Evolutionary conservation across 306 rosid species (phyloP), one percentile per base, ranked within the genome.

Genomic region (Vicia villosa): DNA sequence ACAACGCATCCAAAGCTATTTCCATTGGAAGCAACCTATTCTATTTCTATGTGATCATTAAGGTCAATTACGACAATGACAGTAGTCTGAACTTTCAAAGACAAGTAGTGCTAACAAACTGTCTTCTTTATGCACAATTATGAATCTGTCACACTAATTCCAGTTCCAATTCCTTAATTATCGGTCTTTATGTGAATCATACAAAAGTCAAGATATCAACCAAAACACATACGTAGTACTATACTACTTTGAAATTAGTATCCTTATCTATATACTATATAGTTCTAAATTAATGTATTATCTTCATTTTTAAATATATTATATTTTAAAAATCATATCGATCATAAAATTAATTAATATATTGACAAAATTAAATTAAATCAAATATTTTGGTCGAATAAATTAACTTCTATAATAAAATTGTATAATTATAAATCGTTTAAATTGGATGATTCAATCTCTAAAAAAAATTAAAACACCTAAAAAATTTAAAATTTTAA

Each of bases 61-160:
- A 19, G 13, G 28, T 17, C 56, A 50, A 50, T 2, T 19, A 8
- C 26, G 14, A 8, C 2, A 57, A 65, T 68, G 20, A 50, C 75
- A 50, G 3, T 58, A 37, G 10, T 56, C 63, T 38, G 26, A 68
- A 76, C 22, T 68, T 76, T 49, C 21, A 76, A 60, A 59, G 28
- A 69, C 71, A 60, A 28, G 6, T 21, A 50, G 36, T 57, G 38
- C 17, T 11, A 47, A 42, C 47, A 49, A 28, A 12, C 32, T 70
- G 5, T 59, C 16, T 49, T 68, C 45, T 50, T 40, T 52, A 8
- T 17, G 10, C 43, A 41, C 46, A 46, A 75, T 62, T 62, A 37
- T 76, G 56, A 15, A 58, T 5, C n/a, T 22, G 21, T 16, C 24
- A 62, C 26, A 69, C 8, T 69, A 41, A 50, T 41, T 62, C 50